Conservation (phyloP, 805 yeast species). For the Monosporozyma solicola region DNA sequence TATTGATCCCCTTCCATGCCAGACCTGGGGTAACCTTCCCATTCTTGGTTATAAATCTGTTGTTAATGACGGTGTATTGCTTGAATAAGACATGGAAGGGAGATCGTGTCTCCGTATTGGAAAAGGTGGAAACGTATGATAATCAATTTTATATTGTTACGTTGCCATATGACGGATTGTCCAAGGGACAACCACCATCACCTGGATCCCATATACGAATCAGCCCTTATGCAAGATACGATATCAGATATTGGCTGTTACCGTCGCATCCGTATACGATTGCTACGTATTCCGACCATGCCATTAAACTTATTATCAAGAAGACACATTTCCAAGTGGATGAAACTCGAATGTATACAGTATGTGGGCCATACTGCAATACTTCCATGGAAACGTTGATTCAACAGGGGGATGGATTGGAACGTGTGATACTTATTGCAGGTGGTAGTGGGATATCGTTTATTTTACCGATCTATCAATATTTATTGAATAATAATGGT, state of each 20-base stretch:
- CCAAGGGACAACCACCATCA: not conserved
- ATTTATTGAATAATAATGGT: conserved; percentile 12
- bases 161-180: not conserved
- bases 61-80: conserved; percentile 11
- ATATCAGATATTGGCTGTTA: conserved; percentile 38
- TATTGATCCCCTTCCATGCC: conserved; percentile 50
- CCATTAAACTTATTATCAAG: conserved; percentile 38
- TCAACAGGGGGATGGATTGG: conserved; percentile 7
- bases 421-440: conserved; percentile 42
- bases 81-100: not conserved
- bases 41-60: conserved; percentile 18
- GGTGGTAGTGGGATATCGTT: conserved; percentile 72
- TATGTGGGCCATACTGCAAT: conserved; percentile 36
- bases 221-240: conserved; percentile 28
- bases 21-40: conserved; percentile 53
- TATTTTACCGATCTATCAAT: conserved; percentile 44
- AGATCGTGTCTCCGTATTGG: not conserved
- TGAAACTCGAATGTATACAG: conserved; percentile 29
- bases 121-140: not conserved
- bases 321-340: conserved; percentile 31
- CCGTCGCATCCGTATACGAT: conserved; percentile 67
- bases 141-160: not conserved
- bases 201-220: conserved; percentile 50
- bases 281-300: conserved; percentile 36
- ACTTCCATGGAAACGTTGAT: conserved; percentile 24